Percentiles rank a stretch among this genome's conserved stretches.
phyloP scores from a whole-genome alignment of 2,329 filamentous ascomycete genomes.

The Neopestalotiopsis sp. region DNA sequence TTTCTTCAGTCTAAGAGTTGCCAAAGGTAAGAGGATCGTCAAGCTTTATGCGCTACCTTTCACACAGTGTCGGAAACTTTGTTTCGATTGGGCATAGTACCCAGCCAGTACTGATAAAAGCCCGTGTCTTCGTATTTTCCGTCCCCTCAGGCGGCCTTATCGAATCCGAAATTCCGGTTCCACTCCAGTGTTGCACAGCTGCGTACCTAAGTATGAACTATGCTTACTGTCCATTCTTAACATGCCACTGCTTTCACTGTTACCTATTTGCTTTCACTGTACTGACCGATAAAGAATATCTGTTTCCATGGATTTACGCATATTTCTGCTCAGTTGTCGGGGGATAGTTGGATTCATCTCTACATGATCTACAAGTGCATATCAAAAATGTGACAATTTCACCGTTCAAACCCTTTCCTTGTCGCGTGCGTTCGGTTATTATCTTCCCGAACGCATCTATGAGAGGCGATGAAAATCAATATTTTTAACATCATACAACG shows the following conservation, averaged over 20 bases:
- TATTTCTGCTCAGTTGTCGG: too few species aligned
- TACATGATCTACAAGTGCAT: too few species aligned
- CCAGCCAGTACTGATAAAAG: neutral
- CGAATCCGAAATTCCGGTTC: neutral
- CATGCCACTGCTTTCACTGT: neutral
- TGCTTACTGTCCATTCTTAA: too few species aligned
- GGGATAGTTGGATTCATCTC: too few species aligned
- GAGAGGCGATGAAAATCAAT: neutral
- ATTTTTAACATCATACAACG: neutral
- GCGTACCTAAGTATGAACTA: too few species aligned
- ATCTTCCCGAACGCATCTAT: too few species aligned
- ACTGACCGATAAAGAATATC: neutral
- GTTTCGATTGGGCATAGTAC: neutral
- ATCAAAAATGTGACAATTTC: too few species aligned
- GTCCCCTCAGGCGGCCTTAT: neutral
- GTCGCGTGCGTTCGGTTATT: too few species aligned
- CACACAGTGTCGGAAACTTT: neutral
- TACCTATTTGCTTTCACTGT: neutral
- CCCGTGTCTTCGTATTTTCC: neutral
- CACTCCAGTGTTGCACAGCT: neutral
- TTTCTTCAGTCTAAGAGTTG: too few species aligned
- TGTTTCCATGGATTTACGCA: too few species aligned
- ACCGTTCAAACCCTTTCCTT: too few species aligned
- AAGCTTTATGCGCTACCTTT: neutral
- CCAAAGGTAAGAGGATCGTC: neutral